phyloP scores from a whole-genome alignment of 108 stramenopile species.

The Aurantiochytrium sp. region DNA sequence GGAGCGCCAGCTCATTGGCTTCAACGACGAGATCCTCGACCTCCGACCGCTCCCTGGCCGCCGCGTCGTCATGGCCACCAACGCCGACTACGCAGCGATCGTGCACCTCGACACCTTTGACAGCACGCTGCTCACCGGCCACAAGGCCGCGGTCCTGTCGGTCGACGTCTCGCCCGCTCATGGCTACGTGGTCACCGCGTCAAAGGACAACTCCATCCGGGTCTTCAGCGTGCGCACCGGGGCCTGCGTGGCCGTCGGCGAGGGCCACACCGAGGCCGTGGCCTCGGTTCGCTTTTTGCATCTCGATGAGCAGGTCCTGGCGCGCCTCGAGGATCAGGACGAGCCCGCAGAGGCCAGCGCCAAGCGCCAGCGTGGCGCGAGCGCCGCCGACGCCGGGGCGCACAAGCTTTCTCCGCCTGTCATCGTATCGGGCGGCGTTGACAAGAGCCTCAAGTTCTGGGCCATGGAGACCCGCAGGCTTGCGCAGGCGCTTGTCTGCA shows the following conservation, averaged over 20 bases:
- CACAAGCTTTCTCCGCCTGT: constrained; percentile 40
- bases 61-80: constrained; percentile 20
- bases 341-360: background rate
- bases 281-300: background rate
- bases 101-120: background rate
- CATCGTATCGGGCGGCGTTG: constrained; percentile 78
- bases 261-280: constrained; percentile 81
- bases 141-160: constrained; percentile 84
- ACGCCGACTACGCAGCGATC: background rate
- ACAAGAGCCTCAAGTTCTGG: constrained; percentile 88
- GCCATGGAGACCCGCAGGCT: constrained; percentile 49
- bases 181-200: constrained; percentile 76
- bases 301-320: background rate
- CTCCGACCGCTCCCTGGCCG: background rate
- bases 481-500: background rate
- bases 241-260: constrained; percentile 63
- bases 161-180: constrained; percentile 82
- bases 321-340: constrained; percentile 32
- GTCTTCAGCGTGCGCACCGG: constrained; percentile 64
- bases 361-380: background rate
- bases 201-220: constrained; percentile 81
- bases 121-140: constrained; percentile 67
- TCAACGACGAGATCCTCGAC: constrained; percentile 17
- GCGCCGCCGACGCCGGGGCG: constrained; percentile 25
- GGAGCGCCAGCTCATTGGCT: constrained; percentile 2